Percentiles rank a stretch among this genome's conserved stretches.
Evolutionary conservation across 2,329 filamentous ascomycete genomes (phyloP).

Genomic region (Penicillium sp.): DNA sequence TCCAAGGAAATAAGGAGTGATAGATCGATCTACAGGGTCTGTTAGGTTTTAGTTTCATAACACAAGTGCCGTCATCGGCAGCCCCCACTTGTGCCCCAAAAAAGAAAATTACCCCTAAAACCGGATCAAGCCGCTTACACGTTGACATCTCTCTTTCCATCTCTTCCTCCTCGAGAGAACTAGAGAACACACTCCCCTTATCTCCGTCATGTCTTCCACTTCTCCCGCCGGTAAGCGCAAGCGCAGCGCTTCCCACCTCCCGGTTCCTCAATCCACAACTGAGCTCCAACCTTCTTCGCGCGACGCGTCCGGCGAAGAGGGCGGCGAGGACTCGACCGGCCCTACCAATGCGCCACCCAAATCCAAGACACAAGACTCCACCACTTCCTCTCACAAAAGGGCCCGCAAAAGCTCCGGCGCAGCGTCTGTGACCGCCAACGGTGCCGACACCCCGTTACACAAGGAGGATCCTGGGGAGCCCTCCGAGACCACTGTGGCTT

Average conservation of each 20-base stretch:
- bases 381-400: slow-evolving; percentile 67
- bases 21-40: neutral
- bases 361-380: slow-evolving; percentile 59
- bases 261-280: slow-evolving; percentile 53
- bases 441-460: slow-evolving; percentile 37
- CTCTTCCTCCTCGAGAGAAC: neutral
- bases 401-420: slow-evolving; percentile 59
- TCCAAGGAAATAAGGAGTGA: neutral
- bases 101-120: slow-evolving; percentile 18
- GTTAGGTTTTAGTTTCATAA: neutral
- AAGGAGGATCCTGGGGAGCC: slow-evolving; percentile 65
- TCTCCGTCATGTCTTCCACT: slow-evolving; percentile 59
- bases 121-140: slow-evolving; percentile 3
- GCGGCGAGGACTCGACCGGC: slow-evolving; percentile 65
- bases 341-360: slow-evolving; percentile 42
- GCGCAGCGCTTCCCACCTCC: slow-evolving; percentile 55
- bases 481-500: slow-evolving; percentile 68
- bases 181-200: slow-evolving; percentile 1
- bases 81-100: slow-evolving; percentile 8
- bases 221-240: slow-evolving; percentile 72
- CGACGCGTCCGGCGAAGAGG: slow-evolving; percentile 81
- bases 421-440: slow-evolving; percentile 22
- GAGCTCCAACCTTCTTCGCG: slow-evolving; percentile 72
- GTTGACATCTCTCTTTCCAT: slow-evolving; percentile 5
- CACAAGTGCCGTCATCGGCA: neutral